Evolutionary conservation across 192 early-diverging fungal genomes (phyloP).

Genomic region (Coemansia sp.): DNA sequence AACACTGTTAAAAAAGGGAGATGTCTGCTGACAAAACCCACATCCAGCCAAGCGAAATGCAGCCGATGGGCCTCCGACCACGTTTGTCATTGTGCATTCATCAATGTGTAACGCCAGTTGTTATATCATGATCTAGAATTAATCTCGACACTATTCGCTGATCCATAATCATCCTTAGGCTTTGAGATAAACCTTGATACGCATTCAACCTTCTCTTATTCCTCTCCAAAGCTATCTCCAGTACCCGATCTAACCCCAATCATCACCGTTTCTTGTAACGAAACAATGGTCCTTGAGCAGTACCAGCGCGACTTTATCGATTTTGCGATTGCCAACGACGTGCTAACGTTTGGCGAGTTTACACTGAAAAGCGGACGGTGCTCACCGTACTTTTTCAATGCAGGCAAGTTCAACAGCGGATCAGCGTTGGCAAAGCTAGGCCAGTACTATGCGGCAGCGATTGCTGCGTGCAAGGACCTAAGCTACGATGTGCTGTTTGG

Average conservation of each 20-base stretch:
- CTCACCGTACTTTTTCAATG: slow-evolving; percentile 99
- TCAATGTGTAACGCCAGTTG: background rate
- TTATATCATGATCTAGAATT: background rate
- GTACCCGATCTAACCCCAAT: background rate
- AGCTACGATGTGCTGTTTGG: slow-evolving; percentile 90
- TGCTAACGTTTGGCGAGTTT: slow-evolving; percentile 90
- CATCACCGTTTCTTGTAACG: background rate
- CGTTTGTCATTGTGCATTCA: background rate
- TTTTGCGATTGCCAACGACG: slow-evolving; percentile 80
- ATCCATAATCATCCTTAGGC: background rate
- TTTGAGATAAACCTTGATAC: too few relatives aligned
- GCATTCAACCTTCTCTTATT: background rate
- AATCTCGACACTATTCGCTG: background rate
- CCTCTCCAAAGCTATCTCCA: background rate
- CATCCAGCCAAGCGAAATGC: background rate
- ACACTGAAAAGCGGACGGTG: slow-evolving; percentile 90
- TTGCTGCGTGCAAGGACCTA: slow-evolving; percentile 62
- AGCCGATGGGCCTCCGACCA: background rate
- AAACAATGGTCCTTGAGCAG: slow-evolving; percentile 39
- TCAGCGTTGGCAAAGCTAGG: slow-evolving; percentile 78
- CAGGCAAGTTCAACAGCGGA: slow-evolving; percentile 94
- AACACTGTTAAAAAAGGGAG: background rate
- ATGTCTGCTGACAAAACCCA: background rate
- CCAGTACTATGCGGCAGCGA: slow-evolving; percentile 83
- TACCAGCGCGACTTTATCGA: slow-evolving; percentile 94